These are phyloP conservation scores for Geotrichum histeridarum DNA, from an alignment of 1,139 yeast genomes.

Conservation along the genomic window DNA sequence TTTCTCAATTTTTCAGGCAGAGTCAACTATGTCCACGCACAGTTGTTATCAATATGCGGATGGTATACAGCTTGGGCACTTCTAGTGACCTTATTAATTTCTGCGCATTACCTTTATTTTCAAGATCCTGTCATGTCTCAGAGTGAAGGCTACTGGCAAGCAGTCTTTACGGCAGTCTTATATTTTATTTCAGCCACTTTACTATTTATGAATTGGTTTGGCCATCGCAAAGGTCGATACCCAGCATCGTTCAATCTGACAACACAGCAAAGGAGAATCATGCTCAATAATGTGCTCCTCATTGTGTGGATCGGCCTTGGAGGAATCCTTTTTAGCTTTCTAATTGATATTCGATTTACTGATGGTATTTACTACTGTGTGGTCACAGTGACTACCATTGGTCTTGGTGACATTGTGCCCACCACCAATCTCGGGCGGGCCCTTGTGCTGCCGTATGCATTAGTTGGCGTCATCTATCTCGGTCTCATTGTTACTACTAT, in stretches of 20 bases:
- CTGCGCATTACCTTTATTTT: constrained; percentile 32
- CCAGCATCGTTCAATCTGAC: constrained; percentile 66
- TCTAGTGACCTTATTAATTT: constrained; percentile 46
- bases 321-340: constrained; percentile 48
- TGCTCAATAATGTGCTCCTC: constrained; percentile 62
- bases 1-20: constrained; percentile 61
- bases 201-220: constrained; percentile 54
- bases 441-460: constrained; percentile 55
- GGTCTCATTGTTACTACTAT: constrained; percentile 71
- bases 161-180: constrained; percentile 55
- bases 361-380: constrained; percentile 63
- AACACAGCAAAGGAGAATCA: constrained; percentile 61
- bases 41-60: constrained; percentile 54
- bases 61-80: constrained; percentile 54
- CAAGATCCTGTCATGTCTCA: constrained; percentile 32
- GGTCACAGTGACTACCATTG: constrained; percentile 70
- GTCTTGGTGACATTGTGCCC: constrained; percentile 71
- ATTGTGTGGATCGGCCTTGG: constrained; percentile 70
- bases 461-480: constrained; percentile 63
- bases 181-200: constrained; percentile 54
- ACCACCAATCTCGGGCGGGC: constrained; percentile 49
- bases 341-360: constrained; percentile 49
- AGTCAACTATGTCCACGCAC: constrained; percentile 54
- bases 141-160: constrained; percentile 70
- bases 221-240: constrained; percentile 54